These are phyloP conservation scores for Trichoderma sp. DNA, from an alignment of 2,329 filamentous ascomycete species.

Conservation along the genomic window DNA sequence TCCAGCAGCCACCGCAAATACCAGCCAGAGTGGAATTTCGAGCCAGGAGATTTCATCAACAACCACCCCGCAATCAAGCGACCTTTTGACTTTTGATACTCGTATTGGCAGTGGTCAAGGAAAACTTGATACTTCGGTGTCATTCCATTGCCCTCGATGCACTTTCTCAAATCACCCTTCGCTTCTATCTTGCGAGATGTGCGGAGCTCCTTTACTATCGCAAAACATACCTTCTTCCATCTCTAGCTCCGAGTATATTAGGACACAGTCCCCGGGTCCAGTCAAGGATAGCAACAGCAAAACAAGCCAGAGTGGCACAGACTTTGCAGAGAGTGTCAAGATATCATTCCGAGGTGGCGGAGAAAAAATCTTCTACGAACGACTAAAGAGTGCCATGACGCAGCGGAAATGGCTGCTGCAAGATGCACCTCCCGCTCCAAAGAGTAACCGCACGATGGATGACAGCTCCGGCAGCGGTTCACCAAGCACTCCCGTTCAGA, in stretches of 20 bases:
- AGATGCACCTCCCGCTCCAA: slow-evolving; percentile 83
- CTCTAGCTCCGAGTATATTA: slow-evolving; percentile 37
- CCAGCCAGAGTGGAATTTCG: neutral
- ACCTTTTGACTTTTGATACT: neutral
- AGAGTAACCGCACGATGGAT: slow-evolving; percentile 44
- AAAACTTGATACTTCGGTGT: slow-evolving; percentile 30
- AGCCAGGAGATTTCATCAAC: neutral
- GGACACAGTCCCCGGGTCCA: slow-evolving; percentile 78
- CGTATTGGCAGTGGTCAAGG: neutral
- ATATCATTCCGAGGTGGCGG: slow-evolving; percentile 88
- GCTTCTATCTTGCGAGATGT: slow-evolving; percentile 83
- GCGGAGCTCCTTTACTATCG: slow-evolving; percentile 70
- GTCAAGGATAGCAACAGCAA: slow-evolving; percentile 45
- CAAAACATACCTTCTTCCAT: slow-evolving; percentile 40
- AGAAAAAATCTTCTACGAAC: slow-evolving; percentile 85
- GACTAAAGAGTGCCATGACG: slow-evolving; percentile 80
- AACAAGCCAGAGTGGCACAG: slow-evolving; percentile 39
- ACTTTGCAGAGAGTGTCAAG: slow-evolving; percentile 75
- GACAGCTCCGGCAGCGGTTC: slow-evolving; percentile 35
- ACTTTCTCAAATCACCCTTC: slow-evolving; percentile 94
- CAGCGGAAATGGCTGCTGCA: slow-evolving; percentile 96
- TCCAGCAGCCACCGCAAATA: slow-evolving; percentile 21
- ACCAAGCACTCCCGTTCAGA: slow-evolving; percentile 30
- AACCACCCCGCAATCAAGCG: neutral
- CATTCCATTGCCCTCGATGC: slow-evolving; percentile 75